These are phyloP conservation scores for Prunus mira DNA, from an alignment of 306 rosid genomes.

Conservation along the genomic window DNA sequence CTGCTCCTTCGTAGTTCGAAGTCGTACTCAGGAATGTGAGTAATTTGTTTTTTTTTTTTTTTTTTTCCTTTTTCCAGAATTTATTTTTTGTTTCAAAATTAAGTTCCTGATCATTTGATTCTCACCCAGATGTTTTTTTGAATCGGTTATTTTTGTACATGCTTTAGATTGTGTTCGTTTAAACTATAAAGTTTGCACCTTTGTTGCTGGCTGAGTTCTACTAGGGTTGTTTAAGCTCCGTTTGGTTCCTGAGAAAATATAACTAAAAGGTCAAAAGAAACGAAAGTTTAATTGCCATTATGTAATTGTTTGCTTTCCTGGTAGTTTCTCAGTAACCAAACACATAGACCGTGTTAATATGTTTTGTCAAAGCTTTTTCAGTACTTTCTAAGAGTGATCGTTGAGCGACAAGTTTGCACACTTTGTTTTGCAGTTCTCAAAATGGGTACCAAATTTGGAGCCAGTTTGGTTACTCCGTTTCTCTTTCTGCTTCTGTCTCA, in stretches of 20 bases:
- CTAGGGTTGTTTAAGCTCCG: not conserved
- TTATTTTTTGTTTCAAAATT: not conserved
- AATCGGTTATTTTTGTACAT: not conserved
- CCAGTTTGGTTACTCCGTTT: slow-evolving; percentile 23
- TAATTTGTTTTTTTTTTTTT: not conserved
- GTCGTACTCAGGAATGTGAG: slow-evolving; percentile 1
- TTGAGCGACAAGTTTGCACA: slow-evolving; percentile 11
- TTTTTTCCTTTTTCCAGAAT: not conserved
- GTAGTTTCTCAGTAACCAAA: not conserved
- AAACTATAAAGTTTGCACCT: not conserved
- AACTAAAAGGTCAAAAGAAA: not conserved
- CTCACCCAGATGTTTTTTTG: not conserved
- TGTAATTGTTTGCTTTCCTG: not conserved
- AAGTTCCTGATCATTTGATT: not conserved
- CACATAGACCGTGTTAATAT: not conserved
- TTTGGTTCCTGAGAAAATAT: slow-evolving; percentile 14
- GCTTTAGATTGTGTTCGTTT: not conserved
- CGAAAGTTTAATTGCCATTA: not conserved
- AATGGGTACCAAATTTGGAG: slow-evolving; percentile 33
- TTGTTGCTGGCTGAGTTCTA: not conserved
- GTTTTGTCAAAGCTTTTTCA: not conserved
- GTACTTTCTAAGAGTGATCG: not conserved
- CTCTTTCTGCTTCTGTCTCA: slow-evolving; percentile 33
- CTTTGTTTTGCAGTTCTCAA: slow-evolving; percentile 26
- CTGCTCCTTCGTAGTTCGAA: not conserved